A percentile compares a stretch with the other conserved stretches of the same genome.
Conservation (phyloP, 345 rosid species). For the Laguncularia racemosa region DNA sequence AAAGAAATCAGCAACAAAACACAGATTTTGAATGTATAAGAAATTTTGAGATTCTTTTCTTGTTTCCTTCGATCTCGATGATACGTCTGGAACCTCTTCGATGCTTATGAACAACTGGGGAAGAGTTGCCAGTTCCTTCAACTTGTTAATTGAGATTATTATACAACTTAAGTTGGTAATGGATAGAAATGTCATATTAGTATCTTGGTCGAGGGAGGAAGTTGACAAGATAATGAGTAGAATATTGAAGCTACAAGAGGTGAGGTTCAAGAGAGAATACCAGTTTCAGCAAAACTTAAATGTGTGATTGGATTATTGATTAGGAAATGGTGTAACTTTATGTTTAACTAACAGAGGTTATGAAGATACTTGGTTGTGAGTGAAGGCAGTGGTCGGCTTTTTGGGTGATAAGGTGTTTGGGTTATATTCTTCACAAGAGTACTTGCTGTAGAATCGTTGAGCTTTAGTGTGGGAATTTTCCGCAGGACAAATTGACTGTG, state of each 20-base stretch:
- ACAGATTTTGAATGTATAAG: too few relatives aligned
- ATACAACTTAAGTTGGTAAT: conserved; percentile 36
- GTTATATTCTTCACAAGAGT: conserved; percentile 8
- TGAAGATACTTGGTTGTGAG: not conserved
- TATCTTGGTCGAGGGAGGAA: conserved; percentile 46
- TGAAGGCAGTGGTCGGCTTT: too few relatives aligned
- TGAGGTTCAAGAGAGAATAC: conserved; percentile 26
- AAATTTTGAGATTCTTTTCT: conserved; percentile 68
- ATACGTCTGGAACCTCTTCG: conserved; percentile 29
- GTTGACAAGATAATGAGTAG: conserved; percentile 38
- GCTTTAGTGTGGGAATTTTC: too few relatives aligned
- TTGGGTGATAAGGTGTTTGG: conserved; percentile 37
- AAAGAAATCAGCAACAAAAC: too few relatives aligned
- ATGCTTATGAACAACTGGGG: conserved; percentile 17
- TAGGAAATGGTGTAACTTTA: too few relatives aligned
- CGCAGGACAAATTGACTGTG: too few relatives aligned
- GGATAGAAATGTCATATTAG: conserved; percentile 23
- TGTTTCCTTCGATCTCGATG: conserved; percentile 31
- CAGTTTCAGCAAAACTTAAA: conserved; percentile 67
- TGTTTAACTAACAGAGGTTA: too few relatives aligned
- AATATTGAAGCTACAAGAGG: conserved; percentile 48
- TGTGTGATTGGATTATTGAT: conserved; percentile 65
- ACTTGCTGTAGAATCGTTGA: conserved; percentile 7
- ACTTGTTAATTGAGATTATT: conserved; percentile 40
- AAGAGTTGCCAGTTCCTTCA: conserved; percentile 31